A percentile compares a stretch with the other conserved stretches of the same genome.
phyloP scores from a whole-genome alignment of 345 rosid genomes.

The Brassica nigra region DNA sequence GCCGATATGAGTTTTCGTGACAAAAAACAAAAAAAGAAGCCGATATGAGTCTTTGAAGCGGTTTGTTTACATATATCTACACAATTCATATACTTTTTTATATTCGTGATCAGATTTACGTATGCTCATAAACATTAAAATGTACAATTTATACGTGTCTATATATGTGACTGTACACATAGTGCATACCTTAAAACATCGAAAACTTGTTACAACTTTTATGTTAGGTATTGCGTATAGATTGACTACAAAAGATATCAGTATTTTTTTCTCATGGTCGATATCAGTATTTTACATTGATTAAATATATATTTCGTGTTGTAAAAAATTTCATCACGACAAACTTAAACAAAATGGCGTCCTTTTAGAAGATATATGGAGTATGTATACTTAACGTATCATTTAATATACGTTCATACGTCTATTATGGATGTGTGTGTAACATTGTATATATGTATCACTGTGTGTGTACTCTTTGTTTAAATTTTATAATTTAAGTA shows the following conservation, averaged over 20 bases:
- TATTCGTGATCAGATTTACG: not conserved
- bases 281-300: too few species aligned
- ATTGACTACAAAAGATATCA: not conserved
- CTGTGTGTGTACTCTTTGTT: not conserved
- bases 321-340: too few species aligned
- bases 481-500: not conserved
- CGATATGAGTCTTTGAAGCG: slow-evolving; percentile 33
- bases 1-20: slow-evolving; percentile 26
- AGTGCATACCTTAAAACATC: slow-evolving; percentile 1
- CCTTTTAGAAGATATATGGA: not conserved
- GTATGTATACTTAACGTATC: not conserved
- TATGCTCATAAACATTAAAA: not conserved
- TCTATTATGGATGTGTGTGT: not conserved
- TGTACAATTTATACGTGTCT: not conserved
- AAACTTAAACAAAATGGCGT: too few species aligned
- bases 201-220: not conserved
- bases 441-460: not conserved
- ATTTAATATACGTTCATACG: not conserved
- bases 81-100: slow-evolving; percentile 1
- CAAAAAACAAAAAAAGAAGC: slow-evolving; percentile 10
- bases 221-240: not conserved
- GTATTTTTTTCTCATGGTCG: too few species aligned
- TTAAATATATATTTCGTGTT: too few species aligned
- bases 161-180: slow-evolving; percentile 1
- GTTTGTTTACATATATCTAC: slow-evolving; percentile 29